These are phyloP conservation scores for Kandelia obovata DNA, from an alignment of 345 rosid species.

Conservation along the genomic window DNA sequence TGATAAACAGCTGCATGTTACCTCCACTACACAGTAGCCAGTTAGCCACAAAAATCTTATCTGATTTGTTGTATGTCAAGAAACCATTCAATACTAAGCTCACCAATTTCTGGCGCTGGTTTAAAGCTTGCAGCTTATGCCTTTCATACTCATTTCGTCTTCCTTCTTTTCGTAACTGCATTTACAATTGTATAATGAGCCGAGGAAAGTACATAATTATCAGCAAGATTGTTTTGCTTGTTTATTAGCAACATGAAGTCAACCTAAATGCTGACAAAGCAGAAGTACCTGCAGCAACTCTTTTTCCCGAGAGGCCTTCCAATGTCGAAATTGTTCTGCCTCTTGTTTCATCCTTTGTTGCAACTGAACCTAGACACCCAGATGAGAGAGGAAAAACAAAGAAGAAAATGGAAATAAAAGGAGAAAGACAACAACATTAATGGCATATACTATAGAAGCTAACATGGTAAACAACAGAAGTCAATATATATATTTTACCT, in stretches of 20 bases:
- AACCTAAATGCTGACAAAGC: neutral
- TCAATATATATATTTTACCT: slow-evolving; percentile 37
- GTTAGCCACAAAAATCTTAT: neutral
- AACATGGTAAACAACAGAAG: no score
- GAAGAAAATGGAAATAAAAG: slow-evolving; percentile 1
- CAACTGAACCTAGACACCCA: slow-evolving; percentile 71
- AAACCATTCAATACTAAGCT: slow-evolving; percentile 6
- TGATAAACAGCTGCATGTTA: slow-evolving; percentile 13
- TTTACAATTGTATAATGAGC: slow-evolving; percentile 19
- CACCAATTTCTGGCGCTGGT: slow-evolving; percentile 98
- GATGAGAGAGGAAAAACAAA: slow-evolving; percentile 12
- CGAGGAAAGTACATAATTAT: neutral
- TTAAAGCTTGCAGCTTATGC: slow-evolving; percentile 90
- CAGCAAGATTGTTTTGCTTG: neutral
- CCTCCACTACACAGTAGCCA: slow-evolving; percentile 2
- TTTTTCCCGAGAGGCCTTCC: slow-evolving; percentile 96
- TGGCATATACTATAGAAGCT: neutral
- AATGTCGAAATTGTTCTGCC: slow-evolving; percentile 95
- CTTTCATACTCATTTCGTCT: slow-evolving; percentile 97
- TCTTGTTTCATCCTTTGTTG: slow-evolving; percentile 97
- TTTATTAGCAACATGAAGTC: neutral
- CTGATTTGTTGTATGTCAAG: neutral
- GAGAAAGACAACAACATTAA: neutral
- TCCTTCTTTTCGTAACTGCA: slow-evolving; percentile 91
- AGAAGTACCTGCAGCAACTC: slow-evolving; percentile 79